Evolutionary conservation across 257 asterid genomes (phyloP), one percentile per base, ranked within the genome.

Genomic region (Galeopsis tetrahit): DNA sequence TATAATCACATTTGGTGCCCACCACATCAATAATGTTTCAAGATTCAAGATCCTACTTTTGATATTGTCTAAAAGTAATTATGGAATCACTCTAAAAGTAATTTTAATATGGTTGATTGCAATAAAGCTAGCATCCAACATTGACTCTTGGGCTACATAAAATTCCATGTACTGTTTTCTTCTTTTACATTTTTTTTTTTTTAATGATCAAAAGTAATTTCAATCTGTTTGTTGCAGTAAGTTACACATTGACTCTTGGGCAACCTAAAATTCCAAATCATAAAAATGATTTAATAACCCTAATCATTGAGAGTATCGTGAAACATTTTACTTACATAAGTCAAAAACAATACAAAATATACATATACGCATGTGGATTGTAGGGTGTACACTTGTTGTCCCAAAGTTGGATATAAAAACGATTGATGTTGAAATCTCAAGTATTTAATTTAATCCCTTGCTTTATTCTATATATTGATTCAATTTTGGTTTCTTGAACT

Each of bases 301-400:
- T 33, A 65, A 77, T 72, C 62, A 77, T 77, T 77, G 75, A 66
- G 43, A 32, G 78, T 67, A 40, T 53, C 78, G 78, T 72, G 78
- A 67, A 66, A 66, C 14, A n/a, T 59, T 39, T 53, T 72, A 66
- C 42, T 40, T 46, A n/a, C 59, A 58, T 46, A n/a, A 36, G 58
- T 55, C 46, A 21, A 63, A 52, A 46, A 17, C 11, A 53, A 6
- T 55, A 55, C 35, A 17, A 34, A 46, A 61, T 10, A 5, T 59
- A 33, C 9, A 17, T 43, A 56, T 58, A 70, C 56, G 7, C 21
- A 2, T 56, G 77, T 56, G 77, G 77, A 46, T 1, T 3, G n/a
- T 40, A 3, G 15, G 7, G 10, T 43, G 56, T 43, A 56, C 44
- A 35, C 48, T 36, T 75, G 38, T 43, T 38, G 52, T 61, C 51